Evolutionary conservation across 2,329 filamentous ascomycete genomes (phyloP).

Genomic region (Penicillium glabrum): DNA sequence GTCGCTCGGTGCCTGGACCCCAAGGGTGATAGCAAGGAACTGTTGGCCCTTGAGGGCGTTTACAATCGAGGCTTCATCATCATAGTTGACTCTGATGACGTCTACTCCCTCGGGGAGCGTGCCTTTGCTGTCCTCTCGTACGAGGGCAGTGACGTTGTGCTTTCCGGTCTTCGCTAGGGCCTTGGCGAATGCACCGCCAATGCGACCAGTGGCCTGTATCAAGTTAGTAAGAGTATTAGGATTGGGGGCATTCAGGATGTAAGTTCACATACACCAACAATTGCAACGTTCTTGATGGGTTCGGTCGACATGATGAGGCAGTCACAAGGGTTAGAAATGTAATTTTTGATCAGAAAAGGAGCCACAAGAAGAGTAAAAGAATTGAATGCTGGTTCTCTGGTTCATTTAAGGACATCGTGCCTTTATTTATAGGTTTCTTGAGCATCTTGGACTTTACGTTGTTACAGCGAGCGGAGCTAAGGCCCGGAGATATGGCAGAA

Average conservation of each 20-base stretch:
- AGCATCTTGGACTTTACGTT: neutral
- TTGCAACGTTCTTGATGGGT: slow-evolving; percentile 33
- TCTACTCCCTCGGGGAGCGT: slow-evolving; percentile 47
- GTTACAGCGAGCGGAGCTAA: neutral
- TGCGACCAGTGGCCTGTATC: slow-evolving; percentile 31
- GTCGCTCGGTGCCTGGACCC: slow-evolving; percentile 41
- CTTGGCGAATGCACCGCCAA: slow-evolving; percentile 31
- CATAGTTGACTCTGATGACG: slow-evolving; percentile 48
- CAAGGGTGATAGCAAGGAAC: slow-evolving; percentile 56
- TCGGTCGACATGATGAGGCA: slow-evolving; percentile 7
- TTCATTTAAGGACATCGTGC: neutral
- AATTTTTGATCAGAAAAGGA: neutral
- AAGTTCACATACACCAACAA: slow-evolving; percentile 33
- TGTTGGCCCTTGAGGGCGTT: slow-evolving; percentile 55
- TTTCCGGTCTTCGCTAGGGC: slow-evolving; percentile 48
- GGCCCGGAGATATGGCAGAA: neutral
- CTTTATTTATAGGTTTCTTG: neutral
- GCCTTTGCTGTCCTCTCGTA: slow-evolving; percentile 42
- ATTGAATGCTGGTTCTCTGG: neutral
- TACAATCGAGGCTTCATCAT: slow-evolving; percentile 45
- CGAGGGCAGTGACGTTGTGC: slow-evolving; percentile 53
- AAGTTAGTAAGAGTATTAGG: slow-evolving; percentile 1
- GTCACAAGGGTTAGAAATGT: neutral
- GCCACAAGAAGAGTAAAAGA: neutral
- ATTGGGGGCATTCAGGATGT: neutral